These are phyloP conservation scores for Pseudozyma hubeiensis DNA, from an alignment of 1,284 basidiomycete genomes.

Conservation along the genomic window DNA sequence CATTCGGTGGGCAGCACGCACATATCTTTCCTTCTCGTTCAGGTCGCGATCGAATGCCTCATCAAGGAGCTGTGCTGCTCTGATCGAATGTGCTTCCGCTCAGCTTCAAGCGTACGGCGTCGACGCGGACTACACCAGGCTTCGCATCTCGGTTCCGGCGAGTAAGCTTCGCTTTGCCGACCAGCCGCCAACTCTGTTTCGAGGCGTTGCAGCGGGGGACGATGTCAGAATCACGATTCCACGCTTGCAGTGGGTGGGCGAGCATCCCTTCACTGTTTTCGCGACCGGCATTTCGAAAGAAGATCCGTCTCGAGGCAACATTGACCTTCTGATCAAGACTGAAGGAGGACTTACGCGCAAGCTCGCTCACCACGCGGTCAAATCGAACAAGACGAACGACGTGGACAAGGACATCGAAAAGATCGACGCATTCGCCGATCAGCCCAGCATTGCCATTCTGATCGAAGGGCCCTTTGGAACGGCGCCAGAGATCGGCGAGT, in stretches of 20 bases:
- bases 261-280: constrained; percentile 58
- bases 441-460: constrained; percentile 19
- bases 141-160: constrained; percentile 40
- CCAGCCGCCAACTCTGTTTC: neutral
- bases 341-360: constrained; percentile 47
- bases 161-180: constrained; percentile 21
- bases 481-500: constrained; percentile 10
- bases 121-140: constrained; percentile 8
- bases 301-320: constrained; percentile 16
- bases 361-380: constrained; percentile 11
- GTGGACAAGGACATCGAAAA: too few relatives aligned
- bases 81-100: constrained; percentile 10
- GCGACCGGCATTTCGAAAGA: constrained; percentile 9
- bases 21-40: constrained; percentile 23
- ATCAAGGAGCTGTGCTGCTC: neutral
- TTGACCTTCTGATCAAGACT: constrained; percentile 42
- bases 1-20: constrained; percentile 24
- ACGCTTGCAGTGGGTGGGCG: constrained; percentile 41
- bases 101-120: constrained; percentile 9
- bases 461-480: constrained; percentile 53
- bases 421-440: constrained; percentile 7
- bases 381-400: constrained; percentile 5
- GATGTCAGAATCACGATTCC: constrained; percentile 49
- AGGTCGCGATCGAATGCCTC: neutral
- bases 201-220: constrained; percentile 33